A percentile compares a stretch with the other conserved stretches of the same genome.
These are phyloP conservation scores for Calocybe gangraenosa DNA, from an alignment of 768 basidiomycete genomes.

Conservation along the genomic window DNA sequence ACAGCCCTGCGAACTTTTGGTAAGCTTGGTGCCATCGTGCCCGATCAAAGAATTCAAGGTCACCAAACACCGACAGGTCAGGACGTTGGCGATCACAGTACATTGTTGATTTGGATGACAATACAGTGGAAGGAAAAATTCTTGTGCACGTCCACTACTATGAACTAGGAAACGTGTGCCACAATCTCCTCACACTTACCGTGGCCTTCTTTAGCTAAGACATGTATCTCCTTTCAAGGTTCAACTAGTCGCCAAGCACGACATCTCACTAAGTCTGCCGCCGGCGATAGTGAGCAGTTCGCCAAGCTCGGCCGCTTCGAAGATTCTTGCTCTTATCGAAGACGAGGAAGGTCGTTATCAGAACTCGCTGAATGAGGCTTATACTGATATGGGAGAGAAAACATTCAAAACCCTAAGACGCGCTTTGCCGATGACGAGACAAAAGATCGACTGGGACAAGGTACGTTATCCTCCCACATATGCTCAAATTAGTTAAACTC, in stretches of 20 bases:
- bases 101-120: slow-evolving; percentile 59
- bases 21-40: slow-evolving; percentile 25
- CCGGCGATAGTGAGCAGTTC: slow-evolving; percentile 50
- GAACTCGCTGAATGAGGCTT: slow-evolving; percentile 71
- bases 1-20: slow-evolving; percentile 94
- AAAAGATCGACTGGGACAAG: slow-evolving; percentile 96
- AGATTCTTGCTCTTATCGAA: slow-evolving; percentile 77
- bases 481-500: no score
- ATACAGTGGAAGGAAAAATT: slow-evolving; percentile 66
- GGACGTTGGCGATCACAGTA: slow-evolving; percentile 95
- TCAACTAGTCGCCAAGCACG: slow-evolving; percentile 79
- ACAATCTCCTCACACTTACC: background rate
- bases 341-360: slow-evolving; percentile 82
- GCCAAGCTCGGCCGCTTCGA: slow-evolving; percentile 52
- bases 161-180: slow-evolving; percentile 88
- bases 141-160: slow-evolving; percentile 92
- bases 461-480: no score
- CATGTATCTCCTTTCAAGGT: slow-evolving; percentile 47
- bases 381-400: slow-evolving; percentile 89
- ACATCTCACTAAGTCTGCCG: slow-evolving; percentile 59
- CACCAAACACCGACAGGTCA: slow-evolving; percentile 51
- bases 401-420: slow-evolving; percentile 89
- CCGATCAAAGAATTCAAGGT: background rate
- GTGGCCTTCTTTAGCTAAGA: background rate
- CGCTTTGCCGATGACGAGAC: slow-evolving; percentile 86